phyloP scores from a whole-genome alignment of 768 basidiomycete genomes.

The Mycena alexandri region DNA sequence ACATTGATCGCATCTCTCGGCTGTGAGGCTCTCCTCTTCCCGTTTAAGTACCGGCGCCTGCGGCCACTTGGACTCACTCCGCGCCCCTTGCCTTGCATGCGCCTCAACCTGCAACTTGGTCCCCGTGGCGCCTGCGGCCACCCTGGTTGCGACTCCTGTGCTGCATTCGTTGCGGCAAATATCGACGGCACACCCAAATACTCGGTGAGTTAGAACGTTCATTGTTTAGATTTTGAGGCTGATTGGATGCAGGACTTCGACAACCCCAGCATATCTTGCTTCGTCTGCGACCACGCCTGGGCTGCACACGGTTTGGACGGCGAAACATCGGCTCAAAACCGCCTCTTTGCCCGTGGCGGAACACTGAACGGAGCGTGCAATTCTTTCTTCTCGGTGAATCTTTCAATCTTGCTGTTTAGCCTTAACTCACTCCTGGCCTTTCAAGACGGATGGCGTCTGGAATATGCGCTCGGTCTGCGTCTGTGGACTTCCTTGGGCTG shows the following conservation, averaged over 20 bases:
- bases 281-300: conserved; percentile 6
- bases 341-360: conserved; percentile 5
- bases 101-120: no score
- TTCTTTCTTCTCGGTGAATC: conserved; percentile 3
- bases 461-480: conserved; percentile 5
- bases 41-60: no score
- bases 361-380: not conserved
- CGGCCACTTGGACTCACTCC: no score
- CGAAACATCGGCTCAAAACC: not conserved
- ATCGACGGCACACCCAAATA: not conserved
- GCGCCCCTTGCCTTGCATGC: no score
- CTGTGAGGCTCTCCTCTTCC: no score
- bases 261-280: not conserved
- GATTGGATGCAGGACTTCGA: conserved; percentile 2
- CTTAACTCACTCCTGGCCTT: not conserved
- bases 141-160: not conserved
- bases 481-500: conserved; percentile 1
- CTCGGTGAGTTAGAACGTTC: not conserved
- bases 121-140: no score
- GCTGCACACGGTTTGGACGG: not conserved
- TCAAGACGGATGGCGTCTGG: not conserved
- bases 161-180: not conserved
- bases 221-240: no score
- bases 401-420: not conserved
- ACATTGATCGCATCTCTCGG: no score